These are phyloP conservation scores for Globisporangium lucens DNA, from an alignment of 352 stramenopile species.

Conservation along the genomic window DNA sequence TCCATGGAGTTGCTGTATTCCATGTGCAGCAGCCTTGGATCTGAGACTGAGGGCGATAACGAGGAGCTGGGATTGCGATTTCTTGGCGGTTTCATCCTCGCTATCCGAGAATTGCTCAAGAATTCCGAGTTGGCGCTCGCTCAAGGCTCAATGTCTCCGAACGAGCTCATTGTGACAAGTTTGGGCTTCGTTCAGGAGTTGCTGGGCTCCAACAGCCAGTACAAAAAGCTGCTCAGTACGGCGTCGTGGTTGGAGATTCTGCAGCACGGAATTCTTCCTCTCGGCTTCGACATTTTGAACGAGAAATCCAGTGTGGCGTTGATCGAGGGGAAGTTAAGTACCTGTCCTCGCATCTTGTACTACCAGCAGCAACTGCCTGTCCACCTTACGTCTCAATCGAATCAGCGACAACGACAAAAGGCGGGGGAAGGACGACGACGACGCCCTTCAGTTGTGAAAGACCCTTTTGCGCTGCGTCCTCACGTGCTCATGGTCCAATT, in stretches of 20 bases:
- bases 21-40: slow-evolving; percentile 45
- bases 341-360: slow-evolving; percentile 33
- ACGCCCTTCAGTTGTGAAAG: slow-evolving; percentile 53
- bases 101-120: slow-evolving; percentile 41
- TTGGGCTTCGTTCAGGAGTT: slow-evolving; percentile 57
- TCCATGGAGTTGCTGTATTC: slow-evolving; percentile 51
- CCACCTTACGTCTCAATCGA: slow-evolving; percentile 10
- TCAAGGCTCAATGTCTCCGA: slow-evolving; percentile 16
- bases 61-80: slow-evolving; percentile 34
- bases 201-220: slow-evolving; percentile 34
- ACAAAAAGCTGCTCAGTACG: slow-evolving; percentile 31
- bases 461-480: slow-evolving; percentile 49
- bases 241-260: slow-evolving; percentile 61
- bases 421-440: slow-evolving; percentile 22
- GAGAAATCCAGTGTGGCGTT: slow-evolving; percentile 14
- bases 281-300: slow-evolving; percentile 56
- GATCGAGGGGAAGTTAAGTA: not conserved
- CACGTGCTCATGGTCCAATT: slow-evolving; percentile 62
- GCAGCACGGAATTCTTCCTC: slow-evolving; percentile 46
- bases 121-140: slow-evolving; percentile 22
- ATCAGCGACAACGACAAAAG: not conserved
- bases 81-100: slow-evolving; percentile 54
- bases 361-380: slow-evolving; percentile 48
- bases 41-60: slow-evolving; percentile 30
- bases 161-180: slow-evolving; percentile 38